These are phyloP conservation scores for Naganishia antarctica DNA, from an alignment of 768 basidiomycete species.

Conservation along the genomic window DNA sequence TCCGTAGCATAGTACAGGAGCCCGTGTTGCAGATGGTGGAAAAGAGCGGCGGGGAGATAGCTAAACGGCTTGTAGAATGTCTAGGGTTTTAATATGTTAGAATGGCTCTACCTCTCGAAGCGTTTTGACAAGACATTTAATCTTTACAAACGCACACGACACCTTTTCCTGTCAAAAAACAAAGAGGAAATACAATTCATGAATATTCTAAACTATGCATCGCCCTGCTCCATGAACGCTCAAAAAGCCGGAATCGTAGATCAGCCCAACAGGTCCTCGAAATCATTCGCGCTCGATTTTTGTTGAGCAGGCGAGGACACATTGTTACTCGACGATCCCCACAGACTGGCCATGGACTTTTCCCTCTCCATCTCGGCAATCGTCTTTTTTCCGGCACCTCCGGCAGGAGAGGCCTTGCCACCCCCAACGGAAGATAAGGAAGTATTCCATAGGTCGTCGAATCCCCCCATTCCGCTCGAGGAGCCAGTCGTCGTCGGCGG, in stretches of 20 bases:
- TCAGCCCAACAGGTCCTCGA: constrained; percentile 51
- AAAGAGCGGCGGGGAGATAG: constrained; percentile 10
- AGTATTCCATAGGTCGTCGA: constrained; percentile 85
- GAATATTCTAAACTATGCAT: too few relatives aligned
- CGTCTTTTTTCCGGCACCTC: constrained; percentile 57
- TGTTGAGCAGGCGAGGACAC: constrained; percentile 1
- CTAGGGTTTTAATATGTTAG: constrained; percentile 10
- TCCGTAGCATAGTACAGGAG: constrained; percentile 7
- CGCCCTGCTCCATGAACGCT: too few relatives aligned
- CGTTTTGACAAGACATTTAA: neutral
- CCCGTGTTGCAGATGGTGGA: constrained; percentile 17
- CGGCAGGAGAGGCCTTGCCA: constrained; percentile 32
- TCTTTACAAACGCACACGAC: too few relatives aligned
- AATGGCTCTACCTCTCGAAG: too few relatives aligned
- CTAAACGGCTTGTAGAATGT: constrained; percentile 12
- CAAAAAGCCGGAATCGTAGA: too few relatives aligned
- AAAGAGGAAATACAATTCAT: too few relatives aligned
- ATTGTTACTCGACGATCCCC: constrained; percentile 55
- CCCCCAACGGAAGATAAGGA: constrained; percentile 58
- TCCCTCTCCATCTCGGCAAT: constrained; percentile 87
- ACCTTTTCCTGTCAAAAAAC: too few relatives aligned
- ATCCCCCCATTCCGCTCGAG: constrained; percentile 55
- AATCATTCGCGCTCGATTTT: constrained; percentile 7
- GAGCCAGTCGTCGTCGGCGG: constrained; percentile 23
- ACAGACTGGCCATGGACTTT: constrained; percentile 72